Conservation (phyloP, 805 yeast genomes). For the Priceomyces melissophilus region DNA sequence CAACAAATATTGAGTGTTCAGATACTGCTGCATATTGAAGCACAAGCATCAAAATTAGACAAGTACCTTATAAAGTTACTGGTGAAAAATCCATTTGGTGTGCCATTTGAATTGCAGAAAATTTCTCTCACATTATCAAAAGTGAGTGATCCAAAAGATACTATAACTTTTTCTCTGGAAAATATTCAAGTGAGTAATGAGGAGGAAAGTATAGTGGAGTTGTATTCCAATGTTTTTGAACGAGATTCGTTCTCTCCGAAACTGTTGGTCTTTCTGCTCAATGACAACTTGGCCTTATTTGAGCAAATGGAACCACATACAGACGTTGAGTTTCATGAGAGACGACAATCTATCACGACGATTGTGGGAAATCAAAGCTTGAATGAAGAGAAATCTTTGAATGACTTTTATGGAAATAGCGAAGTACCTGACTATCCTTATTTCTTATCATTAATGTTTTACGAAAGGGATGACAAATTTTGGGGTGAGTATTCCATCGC, state of each 20-base stretch:
- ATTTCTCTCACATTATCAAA: conserved; percentile 17
- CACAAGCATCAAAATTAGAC: conserved; percentile 25
- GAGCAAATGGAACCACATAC: no score
- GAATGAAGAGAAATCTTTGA: neutral
- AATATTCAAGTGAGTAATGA: conserved; percentile 6
- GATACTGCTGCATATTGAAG: conserved; percentile 35
- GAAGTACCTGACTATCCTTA: neutral
- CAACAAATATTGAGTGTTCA: conserved; percentile 33
- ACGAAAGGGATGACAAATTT: conserved; percentile 18
- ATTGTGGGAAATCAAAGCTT: neutral
- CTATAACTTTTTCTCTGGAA: conserved; percentile 8
- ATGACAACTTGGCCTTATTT: conserved; percentile 15
- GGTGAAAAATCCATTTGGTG: conserved; percentile 27
- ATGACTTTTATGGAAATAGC: neutral
- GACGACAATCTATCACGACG: neutral
- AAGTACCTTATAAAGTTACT: conserved; percentile 33
- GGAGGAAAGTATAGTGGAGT: conserved; percentile 11
- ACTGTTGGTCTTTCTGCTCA: conserved; percentile 13
- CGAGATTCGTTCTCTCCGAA: conserved; percentile 31
- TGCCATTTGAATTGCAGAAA: conserved; percentile 17
- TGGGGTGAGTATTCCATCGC: conserved; percentile 27
- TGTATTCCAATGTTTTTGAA: conserved; percentile 24
- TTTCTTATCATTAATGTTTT: conserved; percentile 5
- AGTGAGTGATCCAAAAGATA: conserved; percentile 8
- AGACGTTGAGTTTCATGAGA: no score